A percentile compares a stretch with the other conserved stretches of the same genome.
Evolutionary conservation across 495 filamentous ascomycete species (phyloP).

Genomic region (Amorphotheca resinae): DNA sequence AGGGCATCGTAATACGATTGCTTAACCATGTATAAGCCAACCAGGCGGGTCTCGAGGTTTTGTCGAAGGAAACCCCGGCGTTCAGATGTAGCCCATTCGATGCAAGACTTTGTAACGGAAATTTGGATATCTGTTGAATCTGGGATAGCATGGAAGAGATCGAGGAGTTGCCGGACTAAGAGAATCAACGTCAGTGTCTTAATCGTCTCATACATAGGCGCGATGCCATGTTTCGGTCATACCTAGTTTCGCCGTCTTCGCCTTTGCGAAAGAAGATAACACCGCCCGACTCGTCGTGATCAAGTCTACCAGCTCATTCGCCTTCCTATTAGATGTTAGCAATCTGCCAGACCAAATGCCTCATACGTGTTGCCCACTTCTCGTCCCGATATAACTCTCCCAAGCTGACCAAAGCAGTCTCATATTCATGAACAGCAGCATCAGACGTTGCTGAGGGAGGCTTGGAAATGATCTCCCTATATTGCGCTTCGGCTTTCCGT

Average conservation of each 20-base stretch:
- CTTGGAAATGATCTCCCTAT: slow-evolving; percentile 78
- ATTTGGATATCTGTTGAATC: slow-evolving; percentile 89
- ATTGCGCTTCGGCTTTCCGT: slow-evolving; percentile 65
- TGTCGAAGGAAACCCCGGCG: slow-evolving; percentile 90
- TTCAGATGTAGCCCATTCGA: slow-evolving; percentile 96
- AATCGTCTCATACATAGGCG: not conserved
- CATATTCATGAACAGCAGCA: slow-evolving; percentile 75
- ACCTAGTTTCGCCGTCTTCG: slow-evolving; percentile 98
- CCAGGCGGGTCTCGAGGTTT: slow-evolving; percentile 92
- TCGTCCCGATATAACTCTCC: slow-evolving; percentile 88
- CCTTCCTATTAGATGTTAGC: slow-evolving; percentile 37
- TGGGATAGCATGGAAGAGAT: slow-evolving; percentile 86
- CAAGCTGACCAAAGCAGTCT: slow-evolving; percentile 67
- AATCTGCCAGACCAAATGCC: not conserved
- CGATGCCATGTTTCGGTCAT: slow-evolving; percentile 23
- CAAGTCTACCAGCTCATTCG: slow-evolving; percentile 79
- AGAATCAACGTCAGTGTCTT: slow-evolving; percentile 8
- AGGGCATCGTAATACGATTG: slow-evolving; percentile 93
- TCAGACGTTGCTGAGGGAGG: slow-evolving; percentile 70
- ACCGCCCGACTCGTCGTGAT: slow-evolving; percentile 82
- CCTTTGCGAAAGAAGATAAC: slow-evolving; percentile 92
- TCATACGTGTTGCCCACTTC: slow-evolving; percentile 35
- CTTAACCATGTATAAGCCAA: slow-evolving; percentile 89
- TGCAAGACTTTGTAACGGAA: slow-evolving; percentile 89
- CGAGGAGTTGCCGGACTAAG: slow-evolving; percentile 89